phyloP scores from a whole-genome alignment of 2,329 filamentous ascomycete species.

The Fusarium sp. region DNA sequence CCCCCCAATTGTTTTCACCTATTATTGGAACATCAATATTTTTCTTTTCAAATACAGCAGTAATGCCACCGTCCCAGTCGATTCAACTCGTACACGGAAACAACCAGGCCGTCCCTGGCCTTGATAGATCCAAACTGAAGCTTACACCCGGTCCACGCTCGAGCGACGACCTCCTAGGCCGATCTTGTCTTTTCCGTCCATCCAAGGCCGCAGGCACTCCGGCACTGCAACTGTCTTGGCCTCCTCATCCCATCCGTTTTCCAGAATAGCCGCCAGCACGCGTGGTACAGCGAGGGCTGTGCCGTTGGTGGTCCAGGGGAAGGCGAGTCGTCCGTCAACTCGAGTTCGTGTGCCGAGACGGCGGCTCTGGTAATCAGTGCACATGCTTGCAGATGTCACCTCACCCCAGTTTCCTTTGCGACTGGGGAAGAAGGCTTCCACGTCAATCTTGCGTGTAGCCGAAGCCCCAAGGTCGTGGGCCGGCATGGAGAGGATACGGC shows the following conservation, averaged over 20 bases:
- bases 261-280: conserved; percentile 89
- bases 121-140: conserved; percentile 2
- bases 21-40: conserved; percentile 35
- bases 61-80: conserved; percentile 18
- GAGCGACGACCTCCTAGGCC: conserved; percentile 54
- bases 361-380: conserved; percentile 94
- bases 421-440: conserved; percentile 94
- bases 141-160: conserved; percentile 50
- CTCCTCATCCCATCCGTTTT: conserved; percentile 89
- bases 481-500: conserved; percentile 94
- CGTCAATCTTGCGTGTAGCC: conserved; percentile 89
- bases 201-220: conserved; percentile 84
- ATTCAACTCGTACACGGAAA: conserved; percentile 33
- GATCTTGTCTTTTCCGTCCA: conserved; percentile 83
- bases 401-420: conserved; percentile 85
- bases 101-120: conserved; percentile 12
- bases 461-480: conserved; percentile 89
- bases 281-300: conserved; percentile 93
- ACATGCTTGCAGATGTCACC: conserved; percentile 90
- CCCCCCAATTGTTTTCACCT: conserved; percentile 8
- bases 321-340: conserved; percentile 71
- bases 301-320: conserved; percentile 93
- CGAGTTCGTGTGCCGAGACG: conserved; percentile 84
- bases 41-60: conserved; percentile 20
- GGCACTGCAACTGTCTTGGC: conserved; percentile 80